Base-by-base conservation (phyloP, 2,329 filamentous ascomycete species). In the Dactylellina cionopaga region DNA sequence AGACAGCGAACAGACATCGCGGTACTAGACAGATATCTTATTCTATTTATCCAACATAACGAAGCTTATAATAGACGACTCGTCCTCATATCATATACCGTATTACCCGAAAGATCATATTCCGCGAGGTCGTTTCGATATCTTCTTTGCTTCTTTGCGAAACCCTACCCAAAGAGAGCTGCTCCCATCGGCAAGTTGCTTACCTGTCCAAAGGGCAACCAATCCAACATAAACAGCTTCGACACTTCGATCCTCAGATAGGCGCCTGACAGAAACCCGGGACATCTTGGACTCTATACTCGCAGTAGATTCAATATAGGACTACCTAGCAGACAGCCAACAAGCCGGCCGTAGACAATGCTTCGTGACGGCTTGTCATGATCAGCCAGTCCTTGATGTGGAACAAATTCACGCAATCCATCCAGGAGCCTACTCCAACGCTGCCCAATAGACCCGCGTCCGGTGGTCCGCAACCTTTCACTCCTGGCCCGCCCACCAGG, bases 381-480 rank as follows among this genome's bases (percentile, higher is more conserved):
- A 64, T 55, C 58, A 71, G 51, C 52, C 43, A 64, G 44, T 64
- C 66, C 49, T 63, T 64, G 62, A 73, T 73, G 69, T 73, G 69
- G 69, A 73, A 73, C 52, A 73, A 73, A 62, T 73, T 73, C 69
- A 73, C 69, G 35, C 69, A 73, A 31, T 73, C 69, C 46, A 65
- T 66, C 44, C 60, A 73, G 54, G 60, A 65, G 60, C 60, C 69
- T 27, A n/a, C 69, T 49, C 69, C 69, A 33, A 52, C 60, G 24
- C 49, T 73, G 62, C 69, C 69, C 24, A 66, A 56, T 54, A 25
- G 69, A 47, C 56, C 69, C 17, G 24, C 51, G 29, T 55, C 62
- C 10, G 58, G 59, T 6, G 41, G 43, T n/a, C 58, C 49, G 13
- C 33, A 39, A 5, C 56, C 39, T 5, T 56, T 58, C 22, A 43